Evolutionary conservation across 805 yeast species (phyloP).

Genomic region (Millerozyma acaciae): DNA sequence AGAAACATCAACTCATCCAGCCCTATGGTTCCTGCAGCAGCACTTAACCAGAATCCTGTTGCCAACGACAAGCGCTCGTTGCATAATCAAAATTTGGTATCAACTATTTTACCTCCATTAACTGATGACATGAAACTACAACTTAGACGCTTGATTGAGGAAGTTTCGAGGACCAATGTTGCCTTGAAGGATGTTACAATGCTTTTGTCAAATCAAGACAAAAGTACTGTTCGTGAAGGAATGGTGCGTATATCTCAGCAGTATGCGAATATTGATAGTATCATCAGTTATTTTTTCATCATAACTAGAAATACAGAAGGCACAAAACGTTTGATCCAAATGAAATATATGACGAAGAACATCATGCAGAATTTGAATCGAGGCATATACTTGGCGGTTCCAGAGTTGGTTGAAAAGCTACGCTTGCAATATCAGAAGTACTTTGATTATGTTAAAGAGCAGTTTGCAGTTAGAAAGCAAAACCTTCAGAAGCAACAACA

Average conservation of each 20-base stretch:
- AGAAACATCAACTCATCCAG: constrained; percentile 5
- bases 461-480: constrained; percentile 37
- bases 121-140: constrained; percentile 61
- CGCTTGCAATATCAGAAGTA: constrained; percentile 71
- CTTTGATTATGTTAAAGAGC: constrained; percentile 70
- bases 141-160: constrained; percentile 62
- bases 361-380: constrained; percentile 66
- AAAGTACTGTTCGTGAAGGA: constrained; percentile 53
- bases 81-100: not conserved
- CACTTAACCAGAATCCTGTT: constrained; percentile 1
- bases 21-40: constrained; percentile 3
- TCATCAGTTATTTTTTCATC: constrained; percentile 74
- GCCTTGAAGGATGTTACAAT: constrained; percentile 63
- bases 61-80: not conserved
- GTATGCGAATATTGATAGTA: constrained; percentile 65
- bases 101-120: constrained; percentile 28
- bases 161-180: constrained; percentile 64
- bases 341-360: constrained; percentile 74
- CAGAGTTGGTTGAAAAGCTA: constrained; percentile 65
- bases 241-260: constrained; percentile 55
- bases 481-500: constrained; percentile 32
- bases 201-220: constrained; percentile 59
- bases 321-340: constrained; percentile 70
- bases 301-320: constrained; percentile 73
- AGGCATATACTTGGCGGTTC: constrained; percentile 66